phyloP scores from a whole-genome alignment of 768 basidiomycete genomes.

The Floccularia luteovirens region DNA sequence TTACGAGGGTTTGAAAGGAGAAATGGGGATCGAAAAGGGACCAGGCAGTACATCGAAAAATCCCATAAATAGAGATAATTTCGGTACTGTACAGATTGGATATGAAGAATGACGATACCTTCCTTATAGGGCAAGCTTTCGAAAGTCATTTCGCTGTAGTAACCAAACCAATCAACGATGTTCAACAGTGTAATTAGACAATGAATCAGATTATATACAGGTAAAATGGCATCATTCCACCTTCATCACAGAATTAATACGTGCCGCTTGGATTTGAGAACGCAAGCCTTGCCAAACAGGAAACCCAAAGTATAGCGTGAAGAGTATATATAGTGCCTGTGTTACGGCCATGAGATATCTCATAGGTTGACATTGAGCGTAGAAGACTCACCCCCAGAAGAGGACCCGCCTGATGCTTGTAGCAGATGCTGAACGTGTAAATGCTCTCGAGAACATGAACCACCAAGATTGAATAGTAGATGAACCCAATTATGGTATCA shows the following conservation, averaged over 20 bases:
- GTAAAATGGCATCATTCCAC: constrained; percentile 45
- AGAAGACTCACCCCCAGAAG: constrained; percentile 24
- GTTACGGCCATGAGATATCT: not conserved
- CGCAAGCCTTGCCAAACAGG: constrained; percentile 49
- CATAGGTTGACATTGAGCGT: not conserved
- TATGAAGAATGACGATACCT: not conserved
- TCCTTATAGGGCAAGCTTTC: too few relatives aligned
- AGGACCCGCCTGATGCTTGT: constrained; percentile 40
- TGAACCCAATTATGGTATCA: constrained; percentile 15
- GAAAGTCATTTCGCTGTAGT: too few relatives aligned
- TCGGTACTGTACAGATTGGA: not conserved
- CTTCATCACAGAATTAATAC: constrained; percentile 81
- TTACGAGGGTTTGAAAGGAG: constrained; percentile 65
- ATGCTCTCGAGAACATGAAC: constrained; percentile 39
- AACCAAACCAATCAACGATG: too few relatives aligned
- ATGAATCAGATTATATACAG: too few relatives aligned
- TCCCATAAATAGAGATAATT: not conserved
- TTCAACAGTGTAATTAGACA: too few relatives aligned
- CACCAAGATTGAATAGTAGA: constrained; percentile 22
- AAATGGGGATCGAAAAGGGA: constrained; percentile 37
- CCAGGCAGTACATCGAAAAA: not conserved
- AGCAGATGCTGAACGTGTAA: constrained; percentile 40
- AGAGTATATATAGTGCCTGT: constrained; percentile 46
- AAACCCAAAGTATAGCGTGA: constrained; percentile 45
- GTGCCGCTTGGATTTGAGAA: constrained; percentile 51